Conservation (phyloP, 1,284 basidiomycete species). For the Ceratobasidium sp. region DNA sequence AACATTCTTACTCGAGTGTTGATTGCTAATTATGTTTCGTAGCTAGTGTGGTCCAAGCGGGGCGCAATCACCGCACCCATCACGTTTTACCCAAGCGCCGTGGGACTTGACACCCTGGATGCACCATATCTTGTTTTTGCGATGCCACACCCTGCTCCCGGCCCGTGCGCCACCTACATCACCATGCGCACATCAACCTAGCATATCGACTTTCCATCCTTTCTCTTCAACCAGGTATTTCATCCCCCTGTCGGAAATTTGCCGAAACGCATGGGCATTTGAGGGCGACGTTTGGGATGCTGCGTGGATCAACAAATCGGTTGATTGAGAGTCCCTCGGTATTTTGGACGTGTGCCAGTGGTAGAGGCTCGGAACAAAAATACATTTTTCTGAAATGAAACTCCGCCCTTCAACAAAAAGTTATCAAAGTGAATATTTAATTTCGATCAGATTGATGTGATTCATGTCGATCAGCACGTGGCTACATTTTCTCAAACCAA, state of each 20-base stretch:
- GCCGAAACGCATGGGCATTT: slow-evolving; percentile 39
- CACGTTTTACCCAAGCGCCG: slow-evolving; percentile 21
- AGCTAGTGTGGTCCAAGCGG: slow-evolving; percentile 65
- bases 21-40: background rate
- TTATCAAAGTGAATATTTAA: too few relatives aligned
- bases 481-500: too few relatives aligned
- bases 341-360: too few relatives aligned
- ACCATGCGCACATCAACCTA: background rate
- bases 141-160: background rate
- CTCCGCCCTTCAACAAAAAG: too few relatives aligned
- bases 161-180: background rate
- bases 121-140: slow-evolving; percentile 13
- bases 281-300: background rate
- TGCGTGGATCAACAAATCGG: background rate
- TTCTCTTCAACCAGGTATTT: slow-evolving; percentile 31
- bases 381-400: too few relatives aligned
- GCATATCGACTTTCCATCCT: background rate
- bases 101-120: slow-evolving; percentile 34
- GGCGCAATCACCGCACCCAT: slow-evolving; percentile 62
- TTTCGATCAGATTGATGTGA: too few relatives aligned
- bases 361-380: too few relatives aligned
- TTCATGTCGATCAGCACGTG: too few relatives aligned
- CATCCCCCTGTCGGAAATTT: slow-evolving; percentile 40
- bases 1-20: too few relatives aligned
- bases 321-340: background rate